phyloP scores from a whole-genome alignment of 352 stramenopile genomes.

The Phytophthora agathidicida region DNA sequence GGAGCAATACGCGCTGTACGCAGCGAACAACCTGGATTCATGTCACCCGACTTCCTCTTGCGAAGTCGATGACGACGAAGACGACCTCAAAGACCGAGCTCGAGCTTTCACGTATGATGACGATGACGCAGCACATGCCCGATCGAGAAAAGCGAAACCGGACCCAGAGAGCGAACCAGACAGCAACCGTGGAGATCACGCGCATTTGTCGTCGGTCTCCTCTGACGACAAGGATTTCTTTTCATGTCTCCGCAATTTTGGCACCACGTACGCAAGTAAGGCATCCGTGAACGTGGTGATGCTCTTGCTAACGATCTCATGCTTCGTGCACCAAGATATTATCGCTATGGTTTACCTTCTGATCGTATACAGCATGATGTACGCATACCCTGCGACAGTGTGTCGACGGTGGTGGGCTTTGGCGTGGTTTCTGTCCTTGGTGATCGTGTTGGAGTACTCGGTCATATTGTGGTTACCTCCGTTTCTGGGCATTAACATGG shows the following conservation, averaged over 20 bases:
- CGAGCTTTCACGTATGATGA: conserved; percentile 41
- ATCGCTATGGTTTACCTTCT: conserved; percentile 83
- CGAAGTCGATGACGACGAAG: conserved; percentile 58
- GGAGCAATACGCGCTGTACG: conserved; percentile 48
- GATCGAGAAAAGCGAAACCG: conserved; percentile 17
- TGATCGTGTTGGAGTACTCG: conserved; percentile 78
- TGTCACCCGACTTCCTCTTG: conserved; percentile 58
- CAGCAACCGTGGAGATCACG: conserved; percentile 14
- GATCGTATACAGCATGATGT: conserved; percentile 85
- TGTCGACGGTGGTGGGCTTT: conserved; percentile 65
- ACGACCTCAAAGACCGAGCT: conserved; percentile 51
- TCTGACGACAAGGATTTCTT: conserved; percentile 64
- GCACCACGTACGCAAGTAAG: conserved; percentile 74
- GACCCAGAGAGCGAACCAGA: conserved; percentile 4
- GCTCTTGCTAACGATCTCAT: conserved; percentile 76
- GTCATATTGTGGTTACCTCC: conserved; percentile 78
- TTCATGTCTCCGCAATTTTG: conserved; percentile 66
- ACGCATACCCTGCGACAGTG: conserved; percentile 57
- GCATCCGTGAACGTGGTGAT: conserved; percentile 82
- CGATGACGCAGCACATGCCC: conserved; percentile 11
- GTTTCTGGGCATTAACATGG: conserved; percentile 58
- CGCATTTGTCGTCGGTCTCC: conserved; percentile 9
- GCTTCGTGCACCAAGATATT: conserved; percentile 80
- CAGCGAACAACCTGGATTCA: conserved; percentile 39
- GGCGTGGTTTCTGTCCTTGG: conserved; percentile 55